Base-by-base conservation (phyloP, 1,139 yeast genomes). In the Debaryomyces udenii region DNA sequence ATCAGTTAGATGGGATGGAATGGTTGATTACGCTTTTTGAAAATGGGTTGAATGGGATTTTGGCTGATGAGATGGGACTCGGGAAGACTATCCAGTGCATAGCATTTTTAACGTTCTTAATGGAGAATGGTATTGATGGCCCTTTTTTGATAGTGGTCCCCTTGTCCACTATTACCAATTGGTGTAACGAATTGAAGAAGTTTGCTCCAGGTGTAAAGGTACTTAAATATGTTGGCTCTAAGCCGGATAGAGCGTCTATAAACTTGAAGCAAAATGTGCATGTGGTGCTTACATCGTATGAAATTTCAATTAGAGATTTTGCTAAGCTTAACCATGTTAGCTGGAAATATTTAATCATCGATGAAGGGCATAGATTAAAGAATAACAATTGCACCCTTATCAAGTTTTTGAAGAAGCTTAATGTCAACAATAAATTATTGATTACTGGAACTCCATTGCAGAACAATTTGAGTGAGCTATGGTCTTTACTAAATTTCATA, bases 51-150 rank as follows among this genome's bases (percentile, higher is more conserved):
- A 93, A 93, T 62, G 99, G 99, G 3, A 90, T 93, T 27, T 67
- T 93, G 23, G 98, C 98, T 0, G 98, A 93, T 62, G 98, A 91
- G 61, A 93, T 91, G 98, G 98, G 98, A 0, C 68, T 90, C 31
- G 98, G 99, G 4, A 91, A 91, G 57, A 93, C 98, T 0, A 64
- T 91, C 9, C 96, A 91, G 59, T 85, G 94, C 35, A 87, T 93
- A 42, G 76, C 96, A 0, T 74, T 91, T 47, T 56, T 91, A 10
- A 80, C 89, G 9, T 88, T 85, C 56, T 68, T 93, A 33, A 77
- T 86, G 33, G 96, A 89, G 51, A 81, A 88, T 56, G 91, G 87
- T 2, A 78, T 89, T 2, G 62, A 65, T 17, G 98, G 98, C 0
- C 96, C 97, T 0, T 91, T 88, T 55, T 66, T 93, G 31, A 75